phyloP scores from a whole-genome alignment of 2,329 filamentous ascomycete genomes.

The Stachybotrys echinatus region DNA sequence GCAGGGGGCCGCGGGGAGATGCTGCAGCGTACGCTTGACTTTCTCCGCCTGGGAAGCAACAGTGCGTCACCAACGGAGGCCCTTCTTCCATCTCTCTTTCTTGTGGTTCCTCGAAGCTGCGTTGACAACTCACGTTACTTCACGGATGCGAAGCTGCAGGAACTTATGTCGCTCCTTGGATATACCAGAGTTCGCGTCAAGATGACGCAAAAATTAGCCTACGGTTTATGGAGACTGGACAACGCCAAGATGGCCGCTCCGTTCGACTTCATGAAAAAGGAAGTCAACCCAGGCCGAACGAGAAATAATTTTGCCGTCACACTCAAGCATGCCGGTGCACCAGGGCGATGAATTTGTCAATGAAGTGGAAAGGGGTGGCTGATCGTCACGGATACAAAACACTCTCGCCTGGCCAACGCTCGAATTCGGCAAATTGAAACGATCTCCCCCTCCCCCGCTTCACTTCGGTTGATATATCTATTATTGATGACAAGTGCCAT shows the following conservation, averaged over 20 bases:
- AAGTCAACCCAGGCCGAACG: constrained; percentile 66
- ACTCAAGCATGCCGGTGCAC: constrained; percentile 41
- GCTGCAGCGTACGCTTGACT: constrained; percentile 69
- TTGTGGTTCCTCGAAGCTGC: constrained; percentile 86
- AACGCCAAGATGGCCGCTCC: constrained; percentile 8
- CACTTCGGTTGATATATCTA: background rate
- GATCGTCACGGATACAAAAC: background rate
- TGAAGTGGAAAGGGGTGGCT: background rate
- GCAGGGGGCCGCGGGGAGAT: constrained; percentile 73
- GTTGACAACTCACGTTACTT: constrained; percentile 88
- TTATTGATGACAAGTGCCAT: background rate
- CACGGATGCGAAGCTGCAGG: constrained; percentile 60
- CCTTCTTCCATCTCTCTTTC: constrained; percentile 67
- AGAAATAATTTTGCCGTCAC: constrained; percentile 92
- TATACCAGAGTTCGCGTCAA: constrained; percentile 64
- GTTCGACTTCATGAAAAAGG: constrained; percentile 51
- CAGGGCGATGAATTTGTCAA: background rate
- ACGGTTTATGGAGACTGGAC: constrained; percentile 72
- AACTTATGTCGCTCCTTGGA: constrained; percentile 73
- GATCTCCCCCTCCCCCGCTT: too few relatives aligned
- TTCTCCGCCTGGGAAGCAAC: constrained; percentile 44
- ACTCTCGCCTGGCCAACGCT: too few relatives aligned
- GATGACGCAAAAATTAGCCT: constrained; percentile 76
- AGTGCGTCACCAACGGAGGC: constrained; percentile 14
- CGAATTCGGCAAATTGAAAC: too few relatives aligned